Evolutionary conservation across 352 stramenopile genomes (phyloP).

Genomic region (Phytopythium litorale): DNA sequence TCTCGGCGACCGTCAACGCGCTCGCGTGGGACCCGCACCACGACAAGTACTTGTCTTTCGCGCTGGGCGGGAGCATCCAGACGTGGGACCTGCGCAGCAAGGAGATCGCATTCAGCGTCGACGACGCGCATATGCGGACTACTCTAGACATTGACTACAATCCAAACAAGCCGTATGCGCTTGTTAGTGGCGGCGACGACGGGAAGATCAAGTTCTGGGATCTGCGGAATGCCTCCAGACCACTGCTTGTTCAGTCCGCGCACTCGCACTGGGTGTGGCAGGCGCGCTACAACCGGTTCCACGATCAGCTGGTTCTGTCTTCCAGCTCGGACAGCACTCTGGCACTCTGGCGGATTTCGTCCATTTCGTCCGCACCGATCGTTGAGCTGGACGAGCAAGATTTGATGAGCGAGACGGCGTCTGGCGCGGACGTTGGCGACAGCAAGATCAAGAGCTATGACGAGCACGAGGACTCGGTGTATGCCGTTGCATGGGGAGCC

Average conservation of each 20-base stretch:
- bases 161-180: constrained; percentile 94
- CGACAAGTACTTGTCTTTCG: constrained; percentile 53
- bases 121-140: constrained; percentile 58
- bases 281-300: constrained; percentile 96
- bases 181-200: constrained; percentile 93
- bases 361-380: constrained; percentile 95
- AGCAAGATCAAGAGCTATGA: constrained; percentile 88
- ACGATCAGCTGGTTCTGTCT: constrained; percentile 96
- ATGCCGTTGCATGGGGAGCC: constrained; percentile 89
- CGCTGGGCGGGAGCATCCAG: constrained; percentile 53
- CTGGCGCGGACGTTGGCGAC: constrained; percentile 55
- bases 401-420: constrained; percentile 56
- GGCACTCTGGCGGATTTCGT: constrained; percentile 96
- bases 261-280: constrained; percentile 93
- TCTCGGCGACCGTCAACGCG: constrained; percentile 23
- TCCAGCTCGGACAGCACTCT: constrained; percentile 91
- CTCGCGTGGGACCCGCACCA: constrained; percentile 87
- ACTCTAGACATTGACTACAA: constrained; percentile 95
- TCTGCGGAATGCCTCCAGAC: constrained; percentile 69
- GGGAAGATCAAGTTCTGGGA: constrained; percentile 98
- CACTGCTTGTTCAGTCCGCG: constrained; percentile 85
- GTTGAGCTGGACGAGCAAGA: constrained; percentile 90
- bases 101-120: constrained; percentile 33
- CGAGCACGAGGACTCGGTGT: constrained; percentile 94
- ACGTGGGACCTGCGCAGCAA: constrained; percentile 73